phyloP scores from a whole-genome alignment of 805 yeast species.

The Monosporozyma aerobia region DNA sequence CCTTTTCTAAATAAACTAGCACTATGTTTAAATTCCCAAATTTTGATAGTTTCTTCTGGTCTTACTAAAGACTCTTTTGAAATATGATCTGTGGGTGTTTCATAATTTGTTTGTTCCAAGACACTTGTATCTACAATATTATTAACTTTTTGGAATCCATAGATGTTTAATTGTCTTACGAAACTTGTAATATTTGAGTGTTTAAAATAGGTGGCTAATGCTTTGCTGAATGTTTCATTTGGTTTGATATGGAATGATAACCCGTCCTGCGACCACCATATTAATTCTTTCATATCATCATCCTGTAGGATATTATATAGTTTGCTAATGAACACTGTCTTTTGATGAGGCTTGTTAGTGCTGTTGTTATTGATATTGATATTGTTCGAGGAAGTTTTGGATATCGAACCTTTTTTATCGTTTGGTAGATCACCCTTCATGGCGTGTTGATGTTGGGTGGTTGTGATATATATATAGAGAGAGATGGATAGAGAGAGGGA shows the following conservation, averaged over 20 bases:
- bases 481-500: not conserved
- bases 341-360: slow-evolving; percentile 18
- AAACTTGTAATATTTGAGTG: slow-evolving; percentile 75
- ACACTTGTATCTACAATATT: slow-evolving; percentile 5
- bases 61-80: not conserved
- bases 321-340: slow-evolving; percentile 75
- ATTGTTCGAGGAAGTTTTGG: not conserved
- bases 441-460: not conserved
- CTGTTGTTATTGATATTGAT: not conserved
- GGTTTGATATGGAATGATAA: slow-evolving; percentile 77
- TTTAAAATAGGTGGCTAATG: slow-evolving; percentile 55
- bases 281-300: slow-evolving; percentile 55
- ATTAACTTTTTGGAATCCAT: slow-evolving; percentile 67
- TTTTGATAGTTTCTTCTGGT: slow-evolving; percentile 14
- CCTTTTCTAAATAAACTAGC: slow-evolving; percentile 74
- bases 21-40: slow-evolving; percentile 87
- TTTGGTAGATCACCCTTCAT: not conserved
- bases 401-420: not conserved
- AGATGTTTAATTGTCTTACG: slow-evolving; percentile 73
- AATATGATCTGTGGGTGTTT: not conserved
- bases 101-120: not conserved
- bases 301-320: slow-evolving; percentile 88
- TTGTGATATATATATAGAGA: not conserved
- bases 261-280: slow-evolving; percentile 71
- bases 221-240: slow-evolving; percentile 77